Base-by-base conservation (phyloP, 495 filamentous ascomycete genomes). In the Antarctomyces pellizariae region DNA sequence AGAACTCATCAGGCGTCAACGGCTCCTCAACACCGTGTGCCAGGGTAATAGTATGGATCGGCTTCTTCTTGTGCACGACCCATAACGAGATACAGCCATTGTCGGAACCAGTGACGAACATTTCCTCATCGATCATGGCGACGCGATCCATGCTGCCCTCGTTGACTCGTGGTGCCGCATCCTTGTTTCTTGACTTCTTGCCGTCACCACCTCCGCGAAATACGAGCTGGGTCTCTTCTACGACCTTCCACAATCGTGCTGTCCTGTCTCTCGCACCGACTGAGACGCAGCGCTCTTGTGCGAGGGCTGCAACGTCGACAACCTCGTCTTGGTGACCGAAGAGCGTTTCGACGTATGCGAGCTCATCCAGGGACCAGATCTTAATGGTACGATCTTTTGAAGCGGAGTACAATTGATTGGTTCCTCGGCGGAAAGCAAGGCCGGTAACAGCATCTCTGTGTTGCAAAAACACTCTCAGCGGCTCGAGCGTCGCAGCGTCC, bases 281-380 rank as follows among this genome's bases (percentile, higher is more conserved):
- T 34, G 69, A 78, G 28, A 95, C 58, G 45, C 86, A 93, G 18
- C 78, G 69, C 48, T 97, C 86, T 29, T 75, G 65, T 7, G 65
- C 68, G 38, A 90, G 60, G 4, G 82, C 77, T 20, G 75, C 70
- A 28, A 97, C 59, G 37, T 75, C 73, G 19, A 82, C 57, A 21
- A 93, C 74, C 34, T 71, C 60, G 42, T 95, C 86, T 43, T 93
- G 82, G 49, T 97, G 86, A 6, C 86, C 86, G 48, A 92, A 92
- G 1, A 97, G 57, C 0, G 86, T 93, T 43, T 95, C 89, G 13
- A 97, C 62, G 41, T 93, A 97, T 14, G 82, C 77, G 5, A 79
- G 45, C 44, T 76, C 72, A 41, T 82, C 62, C 13, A 91, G 57
- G 30, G 72, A 84, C 47, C 46, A 53, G 13, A 75, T 64, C 46